phyloP scores from a whole-genome alignment of 352 stramenopile genomes.

The Phytophthora crassamura region DNA sequence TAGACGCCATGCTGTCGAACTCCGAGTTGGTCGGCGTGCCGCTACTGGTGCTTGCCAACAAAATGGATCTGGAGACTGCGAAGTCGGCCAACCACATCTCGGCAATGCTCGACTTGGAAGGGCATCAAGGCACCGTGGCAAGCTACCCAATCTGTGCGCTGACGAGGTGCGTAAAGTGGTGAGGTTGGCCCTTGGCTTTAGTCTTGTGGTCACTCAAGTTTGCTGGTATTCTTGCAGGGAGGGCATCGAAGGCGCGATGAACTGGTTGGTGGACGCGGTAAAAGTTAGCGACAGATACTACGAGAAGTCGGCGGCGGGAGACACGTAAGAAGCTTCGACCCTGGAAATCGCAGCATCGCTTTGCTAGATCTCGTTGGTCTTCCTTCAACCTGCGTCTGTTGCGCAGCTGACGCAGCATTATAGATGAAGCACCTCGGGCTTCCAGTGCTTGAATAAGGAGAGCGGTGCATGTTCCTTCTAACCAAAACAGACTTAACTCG shows the following conservation, averaged over 20 bases:
- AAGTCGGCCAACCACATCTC: constrained; percentile 49
- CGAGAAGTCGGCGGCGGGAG: constrained; percentile 38
- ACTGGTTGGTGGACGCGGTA: constrained; percentile 78
- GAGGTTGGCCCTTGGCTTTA: background rate
- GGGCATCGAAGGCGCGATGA: constrained; percentile 73
- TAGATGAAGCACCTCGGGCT: constrained; percentile 23
- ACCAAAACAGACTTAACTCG: constrained; percentile 10
- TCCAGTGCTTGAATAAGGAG: background rate
- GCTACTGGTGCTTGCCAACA: constrained; percentile 91
- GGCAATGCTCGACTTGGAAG: constrained; percentile 51
- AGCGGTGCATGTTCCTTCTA: constrained; percentile 13
- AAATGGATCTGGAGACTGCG: constrained; percentile 86
- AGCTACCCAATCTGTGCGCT: constrained; percentile 69
- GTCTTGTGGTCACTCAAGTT: constrained; percentile 5
- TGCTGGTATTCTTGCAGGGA: constrained; percentile 39
- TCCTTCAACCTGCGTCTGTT: background rate
- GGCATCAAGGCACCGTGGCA: constrained; percentile 45
- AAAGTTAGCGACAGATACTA: constrained; percentile 77
- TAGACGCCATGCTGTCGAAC: constrained; percentile 84
- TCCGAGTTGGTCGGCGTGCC: constrained; percentile 83
- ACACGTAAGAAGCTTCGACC: constrained; percentile 17
- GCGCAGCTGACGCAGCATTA: constrained; percentile 5
- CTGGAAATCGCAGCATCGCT: background rate
- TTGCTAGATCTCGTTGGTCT: constrained; percentile 6
- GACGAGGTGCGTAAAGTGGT: constrained; percentile 41